Base-by-base conservation (phyloP, 2,329 filamentous ascomycete species). In the Botrytis paeoniae region DNA sequence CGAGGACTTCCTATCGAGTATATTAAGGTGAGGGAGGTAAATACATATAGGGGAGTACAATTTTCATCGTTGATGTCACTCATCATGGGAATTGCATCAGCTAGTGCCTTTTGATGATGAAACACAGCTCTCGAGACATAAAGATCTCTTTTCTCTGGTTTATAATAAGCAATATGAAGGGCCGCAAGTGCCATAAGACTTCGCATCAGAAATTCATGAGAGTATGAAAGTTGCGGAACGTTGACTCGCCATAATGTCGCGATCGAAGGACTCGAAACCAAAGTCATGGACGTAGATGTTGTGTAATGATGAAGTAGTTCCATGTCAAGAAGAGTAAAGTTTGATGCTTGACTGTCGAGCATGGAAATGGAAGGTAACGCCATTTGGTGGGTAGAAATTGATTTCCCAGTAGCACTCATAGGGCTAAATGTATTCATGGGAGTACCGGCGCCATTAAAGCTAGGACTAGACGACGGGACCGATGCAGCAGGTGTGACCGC, bases 281-380 rank as follows among this genome's bases (percentile, higher is more conserved):
- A 78, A 0, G 86, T 87, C n/a, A 82, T 80, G 69, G 83, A 83
- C 0, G 86, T 88, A 16, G 83, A 83, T 0, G 83, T 85, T 62
- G 82, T 83, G 75, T 83, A 88, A 78, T 88, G 85, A 76, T 88
- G 85, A 10, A 89, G 80, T 2, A 89, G 82, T 75, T 88, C 85
- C 14, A 88, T 81, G 63, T 88, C 85, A 18, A 83, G 76, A 2
- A 85, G 75, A 37, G 37, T 63, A 16, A 62, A 73, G 43, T 6
- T 43, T 37, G 41, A 43, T 25, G 60, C n/a, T 37, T 71, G 37
- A 41, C 60, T 29, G 25, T 69, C 35, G 35, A 69, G 54, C 35
- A 48, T 51, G 22, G 57, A 29, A 20, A 39, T 66, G 39, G 60
- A 68, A 62, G 71, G 71, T 45, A 73, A 60, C 12, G 70, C 39